Percentiles rank a stretch among this genome's conserved stretches.
Evolutionary conservation across 306 rosid genomes (phyloP).

Genomic region (Vigna unguiculata): DNA sequence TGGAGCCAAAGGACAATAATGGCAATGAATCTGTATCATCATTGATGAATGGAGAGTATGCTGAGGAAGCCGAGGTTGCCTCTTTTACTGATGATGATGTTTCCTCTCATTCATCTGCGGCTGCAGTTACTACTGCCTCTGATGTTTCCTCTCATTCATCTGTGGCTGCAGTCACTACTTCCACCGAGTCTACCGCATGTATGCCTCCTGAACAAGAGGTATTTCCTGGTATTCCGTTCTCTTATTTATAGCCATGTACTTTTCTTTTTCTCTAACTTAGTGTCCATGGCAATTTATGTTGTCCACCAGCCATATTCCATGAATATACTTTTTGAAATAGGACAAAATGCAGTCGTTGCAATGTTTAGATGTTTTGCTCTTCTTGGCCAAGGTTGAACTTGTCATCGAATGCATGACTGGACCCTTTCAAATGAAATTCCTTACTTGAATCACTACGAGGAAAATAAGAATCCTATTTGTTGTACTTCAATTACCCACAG

Average conservation of each 20-base stretch:
- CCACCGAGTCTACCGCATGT: slow-evolving; percentile 51
- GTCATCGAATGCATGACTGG: slow-evolving; percentile 14
- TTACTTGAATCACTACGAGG: slow-evolving; percentile 30
- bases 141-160: slow-evolving; percentile 95
- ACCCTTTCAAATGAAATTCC: slow-evolving; percentile 17
- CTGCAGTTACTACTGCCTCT: slow-evolving; percentile 50
- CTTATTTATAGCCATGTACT: slow-evolving; percentile 24
- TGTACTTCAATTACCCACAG: neutral
- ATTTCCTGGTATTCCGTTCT: slow-evolving; percentile 13
- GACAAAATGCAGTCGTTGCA: slow-evolving; percentile 28
- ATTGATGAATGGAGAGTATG: slow-evolving; percentile 72
- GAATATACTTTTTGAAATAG: slow-evolving; percentile 22
- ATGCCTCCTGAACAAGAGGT: slow-evolving; percentile 67
- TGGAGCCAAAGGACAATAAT: slow-evolving; percentile 52
- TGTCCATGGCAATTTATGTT: slow-evolving; percentile 14
- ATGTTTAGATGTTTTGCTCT: slow-evolving; percentile 22
- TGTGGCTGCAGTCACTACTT: slow-evolving; percentile 49
- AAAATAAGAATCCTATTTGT: slow-evolving; percentile 23
- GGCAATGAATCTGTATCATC: slow-evolving; percentile 72
- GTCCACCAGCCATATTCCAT: slow-evolving; percentile 2
- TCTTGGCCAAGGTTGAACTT: slow-evolving; percentile 28
- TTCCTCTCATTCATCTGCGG: slow-evolving; percentile 82
- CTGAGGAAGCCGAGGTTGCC: slow-evolving; percentile 78
- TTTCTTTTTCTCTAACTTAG: slow-evolving; percentile 4
- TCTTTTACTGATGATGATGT: slow-evolving; percentile 90